phyloP scores from a whole-genome alignment of 805 yeast species.

The Zygotorulaspora florentina region DNA sequence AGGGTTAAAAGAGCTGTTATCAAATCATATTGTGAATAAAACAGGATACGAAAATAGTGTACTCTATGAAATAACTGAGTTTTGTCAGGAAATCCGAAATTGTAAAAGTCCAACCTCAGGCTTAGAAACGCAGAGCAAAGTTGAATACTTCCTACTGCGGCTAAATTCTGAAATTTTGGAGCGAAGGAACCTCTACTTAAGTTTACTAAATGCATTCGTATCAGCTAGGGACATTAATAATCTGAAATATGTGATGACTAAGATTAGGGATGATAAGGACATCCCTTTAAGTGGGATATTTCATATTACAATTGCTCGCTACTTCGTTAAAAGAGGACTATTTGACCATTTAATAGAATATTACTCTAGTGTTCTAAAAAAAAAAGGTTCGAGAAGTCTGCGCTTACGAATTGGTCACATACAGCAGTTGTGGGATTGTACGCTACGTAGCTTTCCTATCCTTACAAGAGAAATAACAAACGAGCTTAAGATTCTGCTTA shows the following conservation, averaged over 20 bases:
- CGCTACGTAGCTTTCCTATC: conserved; percentile 19
- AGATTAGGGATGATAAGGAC: conserved; percentile 14
- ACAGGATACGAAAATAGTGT: conserved; percentile 17
- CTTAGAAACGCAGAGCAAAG: conserved; percentile 3
- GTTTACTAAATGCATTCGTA: conserved; percentile 16
- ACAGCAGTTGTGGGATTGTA: conserved; percentile 22
- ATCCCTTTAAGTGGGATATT: conserved; percentile 14
- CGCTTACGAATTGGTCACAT: conserved; percentile 12
- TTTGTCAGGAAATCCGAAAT: conserved; percentile 14
- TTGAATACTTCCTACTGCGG: conserved; percentile 5
- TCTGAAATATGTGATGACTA: conserved; percentile 11
- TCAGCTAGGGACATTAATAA: conserved; percentile 13
- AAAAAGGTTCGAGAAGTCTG: conserved; percentile 7
- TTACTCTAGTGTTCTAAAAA: conserved; percentile 11
- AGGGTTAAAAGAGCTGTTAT: conserved; percentile 14
- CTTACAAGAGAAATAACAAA: conserved; percentile 22
- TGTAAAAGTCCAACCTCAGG: neutral
- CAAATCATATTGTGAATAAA: conserved; percentile 13
- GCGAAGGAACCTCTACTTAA: conserved; percentile 16
- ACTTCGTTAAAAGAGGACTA: conserved; percentile 24
- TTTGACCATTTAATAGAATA: conserved; percentile 18
- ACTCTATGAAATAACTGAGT: conserved; percentile 16
- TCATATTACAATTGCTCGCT: conserved; percentile 18
- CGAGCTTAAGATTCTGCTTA: conserved; percentile 19
- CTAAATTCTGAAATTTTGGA: conserved; percentile 2